Percentiles rank a stretch among this genome's conserved stretches.
These are phyloP conservation scores for Neurospora discreta DNA, from an alignment of 495 filamentous ascomycete species.

Conservation along the genomic window DNA sequence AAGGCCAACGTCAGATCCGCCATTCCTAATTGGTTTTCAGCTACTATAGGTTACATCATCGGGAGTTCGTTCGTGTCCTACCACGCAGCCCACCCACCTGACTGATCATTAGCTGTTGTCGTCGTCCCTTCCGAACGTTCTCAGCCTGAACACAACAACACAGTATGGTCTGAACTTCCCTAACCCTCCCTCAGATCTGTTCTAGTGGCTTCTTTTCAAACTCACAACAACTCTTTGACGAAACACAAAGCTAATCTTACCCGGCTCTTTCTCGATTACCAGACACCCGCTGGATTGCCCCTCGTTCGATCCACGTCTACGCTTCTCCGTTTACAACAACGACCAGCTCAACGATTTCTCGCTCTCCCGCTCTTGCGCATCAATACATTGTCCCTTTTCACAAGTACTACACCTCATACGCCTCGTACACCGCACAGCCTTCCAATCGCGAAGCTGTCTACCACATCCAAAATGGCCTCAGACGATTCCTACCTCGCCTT, in stretches of 20 bases:
- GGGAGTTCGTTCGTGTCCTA: neutral
- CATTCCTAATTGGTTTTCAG: neutral
- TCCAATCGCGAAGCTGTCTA: neutral
- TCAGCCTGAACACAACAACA: neutral
- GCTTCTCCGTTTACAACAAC: neutral
- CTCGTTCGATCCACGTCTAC: neutral
- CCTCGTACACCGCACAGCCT: too few species aligned
- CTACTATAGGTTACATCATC: conserved; percentile 16
- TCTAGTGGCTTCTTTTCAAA: neutral
- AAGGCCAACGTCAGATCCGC: neutral
- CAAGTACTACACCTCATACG: too few species aligned
- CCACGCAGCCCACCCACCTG: neutral
- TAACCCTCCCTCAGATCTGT: neutral
- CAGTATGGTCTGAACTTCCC: conserved; percentile 2
- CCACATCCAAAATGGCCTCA: conserved; percentile 46
- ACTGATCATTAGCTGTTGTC: neutral
- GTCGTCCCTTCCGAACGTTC: neutral
- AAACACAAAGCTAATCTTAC: neutral
- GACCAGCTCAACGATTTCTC: neutral
- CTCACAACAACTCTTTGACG: neutral
- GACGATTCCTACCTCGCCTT: conserved; percentile 76
- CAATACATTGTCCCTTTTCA: too few species aligned
- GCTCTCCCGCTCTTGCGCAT: neutral
- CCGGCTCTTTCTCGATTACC: neutral
- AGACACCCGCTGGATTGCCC: neutral